Base-by-base conservation (phyloP, 1,284 basidiomycete genomes). In the Pyrrhoderma noxium region DNA sequence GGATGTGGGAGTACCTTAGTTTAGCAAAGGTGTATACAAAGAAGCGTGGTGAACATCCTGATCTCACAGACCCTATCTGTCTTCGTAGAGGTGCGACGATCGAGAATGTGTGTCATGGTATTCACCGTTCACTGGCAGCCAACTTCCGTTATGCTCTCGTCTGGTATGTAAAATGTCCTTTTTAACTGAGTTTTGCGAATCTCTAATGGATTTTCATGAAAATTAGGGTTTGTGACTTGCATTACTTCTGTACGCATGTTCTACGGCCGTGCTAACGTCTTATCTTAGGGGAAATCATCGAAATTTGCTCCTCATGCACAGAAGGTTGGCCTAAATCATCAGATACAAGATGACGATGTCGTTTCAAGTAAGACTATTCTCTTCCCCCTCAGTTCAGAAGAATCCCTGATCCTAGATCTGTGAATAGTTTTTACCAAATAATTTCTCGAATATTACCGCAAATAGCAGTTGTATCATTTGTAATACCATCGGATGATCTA, bases 21-120 rank as follows among this genome's bases (percentile, higher is more conserved):
- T 77, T 94, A 16, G 92, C 94, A 47, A 93, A 93, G 67, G 82
- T 97, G 50, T 98, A 97, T 69, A 97, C 94, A 1, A 98, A 97
- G 70, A 94, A 94, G 67, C 79, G 95, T 44, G 95, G 94, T n/a
- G 89, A 77, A 31, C 88, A 89, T 59, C 93, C 95, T 2, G 95
- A 98, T 65, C 69, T 98, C 16, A 70, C 75, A 1, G 95, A 98
- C 67, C 95, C 95, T n/a, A 83, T 98, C 45, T 94, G 93, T 64
- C 70, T 97, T 58, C 77, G 94, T 49, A 88, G 82, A 61, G 95
- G 94, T 0, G 92, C 94, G 1, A 94, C 91, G 0, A 88, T 98
- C 54, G 95, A 97, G 82, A 79, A 82, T 62, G 92, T 94, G 13
- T 96, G 93, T 68, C 85, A 93, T 64, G 87, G 88, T 50, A 90